These are phyloP conservation scores for Tolypocladium pustulatum DNA, from an alignment of 2,329 filamentous ascomycete species.

Conservation along the genomic window DNA sequence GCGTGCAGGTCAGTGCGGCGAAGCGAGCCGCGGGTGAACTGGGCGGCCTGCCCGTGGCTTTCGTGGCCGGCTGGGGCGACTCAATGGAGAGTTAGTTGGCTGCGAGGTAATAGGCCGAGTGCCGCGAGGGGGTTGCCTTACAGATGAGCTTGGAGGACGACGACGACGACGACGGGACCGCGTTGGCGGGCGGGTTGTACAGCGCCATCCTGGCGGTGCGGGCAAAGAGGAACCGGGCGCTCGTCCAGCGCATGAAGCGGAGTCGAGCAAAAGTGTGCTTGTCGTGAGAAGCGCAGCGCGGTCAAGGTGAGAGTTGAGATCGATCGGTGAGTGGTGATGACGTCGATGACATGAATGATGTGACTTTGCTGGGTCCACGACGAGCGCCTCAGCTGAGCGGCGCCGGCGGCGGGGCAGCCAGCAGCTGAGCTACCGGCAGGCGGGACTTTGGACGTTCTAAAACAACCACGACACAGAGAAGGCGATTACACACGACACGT, in stretches of 20 bases:
- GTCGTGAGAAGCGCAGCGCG: neutral
- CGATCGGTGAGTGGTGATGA: neutral
- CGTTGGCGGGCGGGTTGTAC: conserved; percentile 25
- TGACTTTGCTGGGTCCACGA: neutral
- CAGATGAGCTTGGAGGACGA: conserved; percentile 33
- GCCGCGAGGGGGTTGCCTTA: conserved; percentile 16
- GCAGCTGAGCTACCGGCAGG: no score
- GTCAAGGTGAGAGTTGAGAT: neutral
- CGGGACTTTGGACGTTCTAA: no score
- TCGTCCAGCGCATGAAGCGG: neutral
- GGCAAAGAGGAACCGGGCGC: conserved; percentile 4
- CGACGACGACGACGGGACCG: neutral
- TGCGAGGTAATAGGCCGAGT: no score
- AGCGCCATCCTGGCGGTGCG: conserved; percentile 31
- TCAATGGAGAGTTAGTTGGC: conserved; percentile 9
- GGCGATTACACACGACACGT: neutral
- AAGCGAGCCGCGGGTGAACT: conserved; percentile 60
- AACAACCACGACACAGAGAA: neutral
- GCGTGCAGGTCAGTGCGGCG: conserved; percentile 48
- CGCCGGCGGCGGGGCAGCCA: neutral
- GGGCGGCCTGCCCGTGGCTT: conserved; percentile 54
- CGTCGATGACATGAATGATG: neutral
- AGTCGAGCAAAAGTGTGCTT: neutral
- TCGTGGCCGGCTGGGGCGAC: conserved; percentile 55
- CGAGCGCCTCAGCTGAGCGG: neutral